phyloP scores from a whole-genome alignment of 2,329 filamentous ascomycete species.

The Claviceps paspali region DNA sequence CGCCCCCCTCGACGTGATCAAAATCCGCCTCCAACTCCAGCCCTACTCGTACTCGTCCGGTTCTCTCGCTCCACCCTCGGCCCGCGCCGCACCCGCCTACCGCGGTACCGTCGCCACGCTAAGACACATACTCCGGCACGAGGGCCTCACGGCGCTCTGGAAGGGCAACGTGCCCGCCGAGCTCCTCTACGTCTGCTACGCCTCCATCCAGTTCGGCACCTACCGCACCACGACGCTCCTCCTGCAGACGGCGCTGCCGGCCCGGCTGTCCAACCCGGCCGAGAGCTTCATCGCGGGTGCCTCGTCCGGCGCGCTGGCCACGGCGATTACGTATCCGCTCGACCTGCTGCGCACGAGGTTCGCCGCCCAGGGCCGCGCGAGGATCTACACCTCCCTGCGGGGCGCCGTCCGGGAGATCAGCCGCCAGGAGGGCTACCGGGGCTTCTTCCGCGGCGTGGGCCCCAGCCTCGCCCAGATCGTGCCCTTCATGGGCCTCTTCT shows the following conservation, averaged over 20 bases:
- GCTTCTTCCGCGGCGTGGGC: conserved; percentile 78
- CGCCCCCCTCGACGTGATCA: conserved; percentile 90
- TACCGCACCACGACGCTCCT: conserved; percentile 63
- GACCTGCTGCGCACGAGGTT: conserved; percentile 90
- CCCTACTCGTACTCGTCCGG: conserved; percentile 71
- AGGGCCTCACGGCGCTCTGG: conserved; percentile 81
- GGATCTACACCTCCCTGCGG: conserved; percentile 60
- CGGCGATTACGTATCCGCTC: conserved; percentile 75
- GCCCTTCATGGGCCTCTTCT: conserved; percentile 96
- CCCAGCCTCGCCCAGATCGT: conserved; percentile 79
- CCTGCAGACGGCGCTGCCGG: conserved; percentile 36
- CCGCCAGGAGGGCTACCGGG: conserved; percentile 55
- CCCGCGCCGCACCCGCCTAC: conserved; percentile 38
- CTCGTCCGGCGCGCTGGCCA: conserved; percentile 66
- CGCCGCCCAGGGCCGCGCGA: conserved; percentile 74
- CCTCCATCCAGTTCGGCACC: conserved; percentile 74
- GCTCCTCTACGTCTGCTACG: conserved; percentile 84
- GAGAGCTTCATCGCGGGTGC: conserved; percentile 79
- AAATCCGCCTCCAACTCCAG: conserved; percentile 93
- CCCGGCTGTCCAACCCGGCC: conserved; percentile 43
- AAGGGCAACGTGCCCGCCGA: conserved; percentile 97
- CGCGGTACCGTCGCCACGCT: conserved; percentile 66
- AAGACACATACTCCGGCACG: conserved; percentile 58
- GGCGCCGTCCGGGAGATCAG: conserved; percentile 58
- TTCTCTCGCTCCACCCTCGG: conserved; percentile 42